Evolutionary conservation across 345 rosid genomes (phyloP).

Genomic region (Anastatica hierochuntica): DNA sequence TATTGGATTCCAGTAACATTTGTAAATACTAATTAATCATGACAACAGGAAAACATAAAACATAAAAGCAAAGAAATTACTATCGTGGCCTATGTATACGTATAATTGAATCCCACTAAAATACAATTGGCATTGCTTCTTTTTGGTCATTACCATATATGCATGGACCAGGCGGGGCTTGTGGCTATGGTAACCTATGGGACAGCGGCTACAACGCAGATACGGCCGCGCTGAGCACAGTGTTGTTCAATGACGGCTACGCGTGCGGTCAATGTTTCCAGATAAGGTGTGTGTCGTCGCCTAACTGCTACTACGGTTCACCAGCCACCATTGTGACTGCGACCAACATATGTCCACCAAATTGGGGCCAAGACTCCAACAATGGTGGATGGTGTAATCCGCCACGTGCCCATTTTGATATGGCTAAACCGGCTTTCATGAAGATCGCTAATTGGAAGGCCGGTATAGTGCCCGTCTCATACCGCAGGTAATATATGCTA

Average conservation of each 20-base stretch:
- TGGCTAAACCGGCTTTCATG: conserved; percentile 51
- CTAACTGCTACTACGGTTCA: conserved; percentile 43
- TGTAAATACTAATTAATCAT: no score
- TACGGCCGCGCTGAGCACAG: conserved; percentile 74
- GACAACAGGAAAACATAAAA: no score
- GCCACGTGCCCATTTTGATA: conserved; percentile 62
- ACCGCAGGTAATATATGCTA: no score
- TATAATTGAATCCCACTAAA: no score
- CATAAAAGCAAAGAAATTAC: no score
- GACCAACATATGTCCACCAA: conserved; percentile 73
- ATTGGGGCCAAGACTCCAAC: conserved; percentile 35
- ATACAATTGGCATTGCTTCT: no score
- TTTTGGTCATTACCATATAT: no score
- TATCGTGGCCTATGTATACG: no score
- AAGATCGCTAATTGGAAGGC: conserved; percentile 43
- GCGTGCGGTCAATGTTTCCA: conserved; percentile 79
- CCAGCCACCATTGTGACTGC: conserved; percentile 53
- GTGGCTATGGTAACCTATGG: conserved; percentile 72
- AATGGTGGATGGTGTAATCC: conserved; percentile 75
- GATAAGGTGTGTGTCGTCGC: conserved; percentile 46
- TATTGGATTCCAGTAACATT: no score
- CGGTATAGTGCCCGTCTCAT: conserved; percentile 52
- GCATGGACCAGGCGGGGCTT: conserved; percentile 96
- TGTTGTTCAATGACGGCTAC: conserved; percentile 61
- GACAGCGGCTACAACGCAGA: conserved; percentile 56